Base-by-base conservation (phyloP, 805 yeast genomes). In the Ogataea pilisensis region DNA sequence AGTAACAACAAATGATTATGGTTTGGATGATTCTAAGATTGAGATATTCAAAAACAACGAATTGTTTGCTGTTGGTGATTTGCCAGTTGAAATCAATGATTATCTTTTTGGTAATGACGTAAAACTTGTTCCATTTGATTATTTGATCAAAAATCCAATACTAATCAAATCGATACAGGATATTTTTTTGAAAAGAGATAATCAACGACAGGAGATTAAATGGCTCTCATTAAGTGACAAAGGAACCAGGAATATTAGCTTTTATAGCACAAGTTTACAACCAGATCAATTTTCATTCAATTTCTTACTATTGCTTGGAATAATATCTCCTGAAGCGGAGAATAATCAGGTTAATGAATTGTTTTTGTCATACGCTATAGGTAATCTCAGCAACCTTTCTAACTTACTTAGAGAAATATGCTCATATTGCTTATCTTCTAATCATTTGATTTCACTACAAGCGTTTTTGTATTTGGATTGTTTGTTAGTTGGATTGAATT, bases 361-460 rank as follows among this genome's bases (percentile, higher is more conserved):
- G 25, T 43, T 50, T 16, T 39, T 50, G 4, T 38, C 49, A n/a
- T 48, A 46, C 25, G 14, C 45, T 4, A 33, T 50, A 12, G 50
- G 39, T 20, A 48, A 48, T 26, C 44, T 43, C 34, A 31, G 30
- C n/a, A 18, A 27, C 21, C 33, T 35, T 28, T 32, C 34, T 16
- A 28, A 38, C n/a, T 14, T 22, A 20, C 18, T 48, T 14, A 22
- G 11, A 20, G 38, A 39, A 31, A 35, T 50, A 17, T 46, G 52
- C 35, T 37, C 43, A 4, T 41, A 27, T 17, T 44, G 49, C 22
- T 13, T 46, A 17, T 46, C 48, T 2, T 21, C 35, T 2, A 27
- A 36, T 11, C 16, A 32, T 5, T 24, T 14, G 4, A 40, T 46
- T 3, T 35, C 45, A 2, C 12, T 34, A 4, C 20, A 31, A 14